phyloP scores from a whole-genome alignment of 495 filamentous ascomycete genomes.

The Aspergillus ellipticus region DNA sequence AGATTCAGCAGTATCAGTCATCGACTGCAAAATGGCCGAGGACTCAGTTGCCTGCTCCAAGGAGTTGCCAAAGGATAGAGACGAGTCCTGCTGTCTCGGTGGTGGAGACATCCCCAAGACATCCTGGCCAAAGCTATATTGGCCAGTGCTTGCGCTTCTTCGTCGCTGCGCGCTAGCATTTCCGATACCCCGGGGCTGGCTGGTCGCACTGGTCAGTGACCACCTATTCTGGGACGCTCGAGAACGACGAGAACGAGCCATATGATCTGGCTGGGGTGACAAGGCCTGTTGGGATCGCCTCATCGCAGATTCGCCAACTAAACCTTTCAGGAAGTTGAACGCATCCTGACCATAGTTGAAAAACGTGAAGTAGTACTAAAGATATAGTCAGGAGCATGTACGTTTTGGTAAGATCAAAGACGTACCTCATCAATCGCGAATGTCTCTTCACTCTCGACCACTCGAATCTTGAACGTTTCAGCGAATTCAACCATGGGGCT shows the following conservation, averaged over 20 bases:
- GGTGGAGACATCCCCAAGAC: slow-evolving; percentile 34
- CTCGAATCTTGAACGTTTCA: slow-evolving; percentile 89
- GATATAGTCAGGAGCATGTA: slow-evolving; percentile 18
- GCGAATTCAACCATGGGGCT: slow-evolving; percentile 88
- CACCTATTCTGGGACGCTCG: slow-evolving; percentile 26
- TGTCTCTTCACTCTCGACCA: slow-evolving; percentile 88
- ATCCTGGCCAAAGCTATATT: slow-evolving; percentile 39
- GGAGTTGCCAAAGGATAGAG: slow-evolving; percentile 74
- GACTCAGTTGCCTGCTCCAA: slow-evolving; percentile 66
- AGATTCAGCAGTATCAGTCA: slow-evolving; percentile 70
- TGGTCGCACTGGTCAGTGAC: slow-evolving; percentile 24
- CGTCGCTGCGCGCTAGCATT: slow-evolving; percentile 21
- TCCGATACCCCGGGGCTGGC: slow-evolving; percentile 21
- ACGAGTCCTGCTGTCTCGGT: slow-evolving; percentile 60
- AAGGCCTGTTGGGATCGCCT: slow-evolving; percentile 39
- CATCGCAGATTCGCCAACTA: slow-evolving; percentile 64
- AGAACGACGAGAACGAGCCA: slow-evolving; percentile 14
- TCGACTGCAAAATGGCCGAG: slow-evolving; percentile 63
- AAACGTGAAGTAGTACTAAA: slow-evolving; percentile 92
- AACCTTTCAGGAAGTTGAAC: slow-evolving; percentile 67
- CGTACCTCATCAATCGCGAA: slow-evolving; percentile 92
- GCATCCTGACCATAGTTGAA: slow-evolving; percentile 86
- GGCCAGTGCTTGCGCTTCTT: slow-evolving; percentile 57
- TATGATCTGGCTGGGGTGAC: slow-evolving; percentile 18
- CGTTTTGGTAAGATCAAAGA: background rate